Percentiles rank a stretch among this genome's conserved stretches.
Conservation (phyloP, 169 alveolate species). For the Theileria parva region DNA sequence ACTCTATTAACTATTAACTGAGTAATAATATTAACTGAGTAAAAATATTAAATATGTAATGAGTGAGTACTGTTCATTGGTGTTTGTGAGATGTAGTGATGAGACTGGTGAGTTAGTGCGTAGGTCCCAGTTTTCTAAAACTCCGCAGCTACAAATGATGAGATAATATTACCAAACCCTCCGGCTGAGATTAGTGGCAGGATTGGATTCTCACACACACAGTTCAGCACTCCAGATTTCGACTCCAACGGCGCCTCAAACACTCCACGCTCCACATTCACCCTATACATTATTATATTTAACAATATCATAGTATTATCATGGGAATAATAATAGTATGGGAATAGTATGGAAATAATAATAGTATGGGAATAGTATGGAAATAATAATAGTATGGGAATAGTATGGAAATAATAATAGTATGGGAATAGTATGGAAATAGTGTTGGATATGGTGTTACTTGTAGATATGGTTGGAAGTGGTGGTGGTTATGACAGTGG, state of each 20-base stretch:
- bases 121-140: slow-evolving; percentile 64
- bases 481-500: slow-evolving; percentile 62
- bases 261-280: slow-evolving; percentile 54
- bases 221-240: slow-evolving; percentile 32
- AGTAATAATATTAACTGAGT: slow-evolving; percentile 7
- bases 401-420: too few species aligned
- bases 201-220: slow-evolving; percentile 61
- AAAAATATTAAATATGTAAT: not conserved
- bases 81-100: slow-evolving; percentile 15
- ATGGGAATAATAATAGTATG: too few species aligned
- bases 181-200: slow-evolving; percentile 61
- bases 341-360: too few species aligned
- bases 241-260: slow-evolving; percentile 60
- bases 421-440: too few species aligned
- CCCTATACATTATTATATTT: not conserved
- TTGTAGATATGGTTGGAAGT: slow-evolving; percentile 68
- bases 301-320: too few species aligned
- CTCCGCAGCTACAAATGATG: slow-evolving; percentile 19
- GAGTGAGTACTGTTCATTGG: slow-evolving; percentile 6
- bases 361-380: too few species aligned
- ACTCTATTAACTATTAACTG: not conserved
- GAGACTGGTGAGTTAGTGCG: slow-evolving; percentile 45
- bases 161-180: slow-evolving; percentile 29
- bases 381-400: too few species aligned
- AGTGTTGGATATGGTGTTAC: slow-evolving; percentile 13